A percentile compares a stretch with the other conserved stretches of the same genome.
Conservation (phyloP, 176 grass and related monocot species). For the Oryza longistaminata region DNA sequence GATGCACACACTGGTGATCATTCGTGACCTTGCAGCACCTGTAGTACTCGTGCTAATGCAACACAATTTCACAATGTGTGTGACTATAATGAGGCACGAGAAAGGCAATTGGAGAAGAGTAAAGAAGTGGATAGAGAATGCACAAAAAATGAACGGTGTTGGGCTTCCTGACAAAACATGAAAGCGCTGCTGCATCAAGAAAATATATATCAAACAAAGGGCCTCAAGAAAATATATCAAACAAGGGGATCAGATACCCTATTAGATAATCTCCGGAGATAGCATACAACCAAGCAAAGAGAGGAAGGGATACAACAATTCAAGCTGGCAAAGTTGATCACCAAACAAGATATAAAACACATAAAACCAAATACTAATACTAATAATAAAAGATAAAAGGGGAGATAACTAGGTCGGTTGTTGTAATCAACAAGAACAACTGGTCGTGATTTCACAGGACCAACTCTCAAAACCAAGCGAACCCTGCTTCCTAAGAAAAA, state of each 20-base stretch:
- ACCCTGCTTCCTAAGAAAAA: constrained; percentile 6
- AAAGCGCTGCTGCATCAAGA: background rate
- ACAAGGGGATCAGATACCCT: background rate
- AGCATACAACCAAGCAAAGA: background rate
- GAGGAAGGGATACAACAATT: background rate
- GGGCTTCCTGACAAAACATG: background rate
- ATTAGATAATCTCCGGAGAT: background rate
- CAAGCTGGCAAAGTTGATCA: background rate
- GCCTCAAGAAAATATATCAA: background rate
- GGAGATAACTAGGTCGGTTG: background rate
- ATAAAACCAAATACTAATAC: background rate
- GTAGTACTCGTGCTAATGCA: background rate
- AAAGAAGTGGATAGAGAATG: background rate
- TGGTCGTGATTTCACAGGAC: background rate
- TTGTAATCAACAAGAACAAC: background rate
- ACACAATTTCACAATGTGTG: background rate
- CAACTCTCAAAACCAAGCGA: constrained; percentile 15
- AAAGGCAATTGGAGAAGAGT: background rate
- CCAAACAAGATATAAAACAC: background rate
- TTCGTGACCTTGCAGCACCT: background rate
- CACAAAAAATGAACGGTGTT: constrained; percentile 10
- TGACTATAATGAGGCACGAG: background rate
- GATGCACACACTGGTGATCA: background rate
- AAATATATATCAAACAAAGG: background rate
- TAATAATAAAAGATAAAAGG: background rate